phyloP scores from a whole-genome alignment of 805 yeast species.

The Lachancea mirantina region DNA sequence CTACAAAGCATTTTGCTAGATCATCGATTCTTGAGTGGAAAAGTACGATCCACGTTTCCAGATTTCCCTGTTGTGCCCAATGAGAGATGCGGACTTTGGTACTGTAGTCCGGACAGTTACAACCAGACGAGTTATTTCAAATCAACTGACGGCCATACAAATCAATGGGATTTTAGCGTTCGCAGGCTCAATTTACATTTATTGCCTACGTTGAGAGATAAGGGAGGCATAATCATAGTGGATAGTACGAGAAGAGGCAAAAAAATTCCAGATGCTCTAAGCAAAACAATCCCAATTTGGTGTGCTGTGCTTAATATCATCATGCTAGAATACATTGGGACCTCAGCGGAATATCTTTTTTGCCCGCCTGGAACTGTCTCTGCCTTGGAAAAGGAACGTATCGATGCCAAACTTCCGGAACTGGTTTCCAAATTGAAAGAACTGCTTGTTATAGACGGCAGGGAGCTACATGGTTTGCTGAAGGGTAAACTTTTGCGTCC shows the following conservation, averaged over 20 bases:
- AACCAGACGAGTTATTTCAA: conserved; percentile 63
- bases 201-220: conserved; percentile 38
- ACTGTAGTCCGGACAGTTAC: conserved; percentile 42
- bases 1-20: conserved; percentile 69
- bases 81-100: conserved; percentile 87
- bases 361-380: conserved; percentile 52
- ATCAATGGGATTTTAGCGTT: conserved; percentile 71
- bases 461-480: conserved; percentile 28
- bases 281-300: conserved; percentile 90
- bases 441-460: conserved; percentile 35
- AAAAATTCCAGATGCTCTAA: conserved; percentile 75
- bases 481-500: conserved; percentile 52
- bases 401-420: conserved; percentile 39
- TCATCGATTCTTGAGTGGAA: conserved; percentile 39
- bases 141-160: conserved; percentile 85
- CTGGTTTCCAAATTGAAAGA: conserved; percentile 41
- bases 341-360: conserved; percentile 33
- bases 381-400: conserved; percentile 47
- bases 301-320: conserved; percentile 66
- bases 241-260: conserved; percentile 88
- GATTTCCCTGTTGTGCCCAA: conserved; percentile 56
- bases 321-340: conserved; percentile 33
- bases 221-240: conserved; percentile 51
- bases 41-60: conserved; percentile 29
- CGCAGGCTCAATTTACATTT: conserved; percentile 72